These are phyloP conservation scores for Vigna trinervia DNA, from an alignment of 306 rosid species.

Conservation along the genomic window DNA sequence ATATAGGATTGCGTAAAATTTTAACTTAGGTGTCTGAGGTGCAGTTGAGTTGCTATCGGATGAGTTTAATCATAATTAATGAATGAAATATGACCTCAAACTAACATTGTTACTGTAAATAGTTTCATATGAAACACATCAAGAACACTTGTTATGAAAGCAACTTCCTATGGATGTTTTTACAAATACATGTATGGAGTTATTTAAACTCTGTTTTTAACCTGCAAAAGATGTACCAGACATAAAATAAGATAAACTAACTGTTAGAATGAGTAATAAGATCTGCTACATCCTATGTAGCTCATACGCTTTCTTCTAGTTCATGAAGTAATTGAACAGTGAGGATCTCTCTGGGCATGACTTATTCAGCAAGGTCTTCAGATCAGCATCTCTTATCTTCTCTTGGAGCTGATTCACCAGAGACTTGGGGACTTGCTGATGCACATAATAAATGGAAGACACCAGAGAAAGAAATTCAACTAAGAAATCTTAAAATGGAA, in stretches of 20 bases:
- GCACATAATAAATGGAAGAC: slow-evolving; percentile 40
- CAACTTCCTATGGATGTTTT: not conserved
- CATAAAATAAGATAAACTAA: not conserved
- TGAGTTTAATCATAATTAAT: not conserved
- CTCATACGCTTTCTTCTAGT: slow-evolving; percentile 39
- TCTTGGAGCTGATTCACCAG: slow-evolving; percentile 46
- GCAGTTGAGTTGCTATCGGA: not conserved
- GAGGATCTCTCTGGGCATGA: slow-evolving; percentile 67
- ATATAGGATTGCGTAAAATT: not conserved
- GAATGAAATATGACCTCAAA: not conserved
- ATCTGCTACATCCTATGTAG: not conserved
- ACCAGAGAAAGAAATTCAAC: slow-evolving; percentile 38
- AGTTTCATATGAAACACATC: not conserved
- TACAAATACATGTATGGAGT: not conserved
- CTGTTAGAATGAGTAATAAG: slow-evolving; percentile 2
- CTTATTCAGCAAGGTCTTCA: slow-evolving; percentile 59
- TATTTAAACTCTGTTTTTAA: not conserved
- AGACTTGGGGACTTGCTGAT: slow-evolving; percentile 67
- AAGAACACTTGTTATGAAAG: not conserved
- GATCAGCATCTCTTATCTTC: slow-evolving; percentile 59
- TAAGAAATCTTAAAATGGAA: slow-evolving; percentile 16
- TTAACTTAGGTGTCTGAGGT: not conserved
- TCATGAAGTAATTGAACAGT: slow-evolving; percentile 58
- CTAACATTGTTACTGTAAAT: not conserved
- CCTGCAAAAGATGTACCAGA: not conserved